Percentiles rank a stretch among this genome's conserved stretches.
These are phyloP conservation scores for Camellia japonica DNA, from an alignment of 148 eudicot species.

Conservation along the genomic window DNA sequence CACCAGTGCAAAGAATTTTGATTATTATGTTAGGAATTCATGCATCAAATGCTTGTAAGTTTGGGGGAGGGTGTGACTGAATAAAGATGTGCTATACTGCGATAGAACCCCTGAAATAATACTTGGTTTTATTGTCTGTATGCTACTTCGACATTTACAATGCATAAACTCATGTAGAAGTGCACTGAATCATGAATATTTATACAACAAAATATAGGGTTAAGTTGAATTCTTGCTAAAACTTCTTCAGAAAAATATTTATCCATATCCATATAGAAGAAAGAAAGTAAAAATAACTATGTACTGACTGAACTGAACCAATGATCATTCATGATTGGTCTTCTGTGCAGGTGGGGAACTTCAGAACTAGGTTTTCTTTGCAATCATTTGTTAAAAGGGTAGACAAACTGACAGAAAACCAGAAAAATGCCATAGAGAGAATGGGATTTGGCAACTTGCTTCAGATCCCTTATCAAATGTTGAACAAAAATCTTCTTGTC, in stretches of 20 bases:
- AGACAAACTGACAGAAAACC: constrained; percentile 45
- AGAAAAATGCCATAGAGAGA: constrained; percentile 39
- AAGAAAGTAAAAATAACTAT: too few species aligned
- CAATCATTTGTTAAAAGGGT: constrained; percentile 48
- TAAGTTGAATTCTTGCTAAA: too few species aligned
- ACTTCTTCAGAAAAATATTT: too few species aligned
- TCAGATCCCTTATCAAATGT: constrained; percentile 35
- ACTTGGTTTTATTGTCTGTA: neutral
- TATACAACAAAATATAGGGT: neutral
- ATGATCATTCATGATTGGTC: neutral
- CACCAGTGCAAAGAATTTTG: too few species aligned
- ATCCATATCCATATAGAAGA: too few species aligned
- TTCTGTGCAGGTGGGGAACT: constrained; percentile 44
- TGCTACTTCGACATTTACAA: neutral
- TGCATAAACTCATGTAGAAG: neutral
- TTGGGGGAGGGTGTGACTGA: neutral
- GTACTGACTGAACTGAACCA: too few species aligned
- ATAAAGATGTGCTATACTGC: neutral
- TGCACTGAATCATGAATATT: constrained; percentile 3
- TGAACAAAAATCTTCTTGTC: constrained; percentile 45
- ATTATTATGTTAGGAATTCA: too few species aligned
- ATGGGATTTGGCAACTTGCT: constrained; percentile 63
- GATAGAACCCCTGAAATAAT: neutral
- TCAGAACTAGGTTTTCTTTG: constrained; percentile 56
- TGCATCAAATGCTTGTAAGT: neutral